phyloP scores from a whole-genome alignment of 1,139 yeast species.

The Diutina pseudorugosa region DNA sequence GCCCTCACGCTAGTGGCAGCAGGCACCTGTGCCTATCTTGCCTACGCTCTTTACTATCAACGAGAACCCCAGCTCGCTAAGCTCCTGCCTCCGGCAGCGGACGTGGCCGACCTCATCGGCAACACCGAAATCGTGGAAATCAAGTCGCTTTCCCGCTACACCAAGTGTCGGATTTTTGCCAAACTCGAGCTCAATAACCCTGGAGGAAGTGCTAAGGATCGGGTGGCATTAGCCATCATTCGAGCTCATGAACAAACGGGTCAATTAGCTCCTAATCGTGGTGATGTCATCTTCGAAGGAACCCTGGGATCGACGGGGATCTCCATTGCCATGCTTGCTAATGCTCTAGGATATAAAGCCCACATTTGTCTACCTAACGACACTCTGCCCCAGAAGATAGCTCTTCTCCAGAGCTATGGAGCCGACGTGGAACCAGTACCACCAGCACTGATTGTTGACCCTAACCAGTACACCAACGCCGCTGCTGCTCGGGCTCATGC shows the following conservation, averaged over 20 bases:
- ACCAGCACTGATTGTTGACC: constrained; percentile 93
- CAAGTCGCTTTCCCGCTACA: constrained; percentile 55
- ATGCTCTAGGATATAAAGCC: constrained; percentile 78
- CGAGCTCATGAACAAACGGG: constrained; percentile 54
- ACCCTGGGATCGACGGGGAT: constrained; percentile 96
- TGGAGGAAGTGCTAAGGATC: constrained; percentile 91
- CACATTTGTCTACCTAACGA: constrained; percentile 95
- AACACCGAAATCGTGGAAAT: constrained; percentile 81
- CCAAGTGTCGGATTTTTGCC: constrained; percentile 80
- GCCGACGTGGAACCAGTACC: constrained; percentile 81
- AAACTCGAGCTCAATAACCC: constrained; percentile 82
- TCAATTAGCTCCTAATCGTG: constrained; percentile 37
- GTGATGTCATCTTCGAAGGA: constrained; percentile 77
- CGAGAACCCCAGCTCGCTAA: not conserved
- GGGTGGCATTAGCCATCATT: constrained; percentile 83
- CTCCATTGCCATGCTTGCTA: constrained; percentile 77
- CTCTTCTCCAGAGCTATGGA: constrained; percentile 59
- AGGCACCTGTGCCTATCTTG: not conserved
- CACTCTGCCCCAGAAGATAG: constrained; percentile 74
- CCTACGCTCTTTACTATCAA: not conserved
- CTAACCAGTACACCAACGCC: constrained; percentile 82
- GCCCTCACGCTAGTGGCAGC: not conserved
- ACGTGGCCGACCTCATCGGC: constrained; percentile 45
- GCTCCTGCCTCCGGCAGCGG: not conserved
- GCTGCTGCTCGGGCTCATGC: constrained; percentile 56